These are phyloP conservation scores for Aspergillus costaricaensis DNA, from an alignment of 2,329 filamentous ascomycete genomes.

Conservation along the genomic window DNA sequence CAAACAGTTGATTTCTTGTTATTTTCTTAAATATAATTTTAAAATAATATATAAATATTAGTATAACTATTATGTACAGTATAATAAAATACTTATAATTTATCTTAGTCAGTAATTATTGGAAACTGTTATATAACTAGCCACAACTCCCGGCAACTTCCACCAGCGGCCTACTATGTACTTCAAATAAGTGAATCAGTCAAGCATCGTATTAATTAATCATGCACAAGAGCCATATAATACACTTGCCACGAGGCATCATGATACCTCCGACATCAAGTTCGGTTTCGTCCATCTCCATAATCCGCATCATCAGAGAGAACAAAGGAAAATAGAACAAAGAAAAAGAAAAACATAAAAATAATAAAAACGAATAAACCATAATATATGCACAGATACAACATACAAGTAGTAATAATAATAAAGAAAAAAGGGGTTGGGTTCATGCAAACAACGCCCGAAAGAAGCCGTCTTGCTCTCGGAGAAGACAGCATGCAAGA, in stretches of 20 bases:
- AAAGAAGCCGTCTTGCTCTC: conserved; percentile 6
- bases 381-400: conserved; percentile 15
- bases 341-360: neutral
- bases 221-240: neutral
- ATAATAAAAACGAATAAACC: neutral
- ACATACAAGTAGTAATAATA: conserved; percentile 10
- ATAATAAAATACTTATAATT: too few relatives aligned
- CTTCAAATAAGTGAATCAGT: neutral
- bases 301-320: neutral
- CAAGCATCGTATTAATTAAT: neutral
- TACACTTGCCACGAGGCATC: neutral
- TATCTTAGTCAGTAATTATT: too few relatives aligned
- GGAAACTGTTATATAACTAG: too few relatives aligned
- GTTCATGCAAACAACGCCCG: conserved; percentile 11
- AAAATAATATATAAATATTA: too few relatives aligned
- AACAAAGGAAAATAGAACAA: neutral
- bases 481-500: conserved; percentile 15
- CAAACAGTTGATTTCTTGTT: too few relatives aligned
- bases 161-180: too few relatives aligned
- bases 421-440: neutral
- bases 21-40: too few relatives aligned
- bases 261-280: neutral
- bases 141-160: too few relatives aligned
- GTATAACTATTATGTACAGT: too few relatives aligned
- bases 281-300: too few relatives aligned